A percentile compares a stretch with the other conserved stretches of the same genome.
phyloP scores from a whole-genome alignment of 2,329 filamentous ascomycete genomes.

The Beauveria caledonica region DNA sequence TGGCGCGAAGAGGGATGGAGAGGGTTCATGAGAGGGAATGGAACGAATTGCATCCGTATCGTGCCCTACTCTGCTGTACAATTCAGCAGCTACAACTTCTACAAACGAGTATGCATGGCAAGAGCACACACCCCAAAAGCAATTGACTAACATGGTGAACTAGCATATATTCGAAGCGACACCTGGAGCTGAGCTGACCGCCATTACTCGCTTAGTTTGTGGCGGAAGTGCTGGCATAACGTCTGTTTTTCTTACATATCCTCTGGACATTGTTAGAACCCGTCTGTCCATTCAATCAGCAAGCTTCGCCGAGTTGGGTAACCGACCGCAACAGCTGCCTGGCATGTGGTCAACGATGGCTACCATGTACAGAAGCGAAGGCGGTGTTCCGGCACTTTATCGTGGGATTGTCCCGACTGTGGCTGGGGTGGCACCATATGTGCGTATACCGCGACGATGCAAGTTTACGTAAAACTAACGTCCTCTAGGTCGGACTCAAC shows the following conservation, averaged over 20 bases:
- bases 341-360: constrained; percentile 86
- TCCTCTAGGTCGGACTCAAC: constrained; percentile 75
- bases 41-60: constrained; percentile 96
- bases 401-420: constrained; percentile 90
- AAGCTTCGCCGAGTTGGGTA: constrained; percentile 74
- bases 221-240: constrained; percentile 90
- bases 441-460: constrained; percentile 27
- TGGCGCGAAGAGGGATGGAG: constrained; percentile 95
- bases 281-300: constrained; percentile 94
- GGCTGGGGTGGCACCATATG: constrained; percentile 91
- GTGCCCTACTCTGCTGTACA: constrained; percentile 97
- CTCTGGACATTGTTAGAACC: constrained; percentile 93
- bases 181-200: constrained; percentile 64
- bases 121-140: constrained; percentile 1
- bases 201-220: constrained; percentile 72
- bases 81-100: constrained; percentile 96
- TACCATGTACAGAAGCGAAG: constrained; percentile 85
- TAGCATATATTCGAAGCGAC: constrained; percentile 67
- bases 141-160: constrained; percentile 8
- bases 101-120: constrained; percentile 67
- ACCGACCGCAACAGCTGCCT: constrained; percentile 59
- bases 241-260: constrained; percentile 90
- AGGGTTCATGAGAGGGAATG: constrained; percentile 96
- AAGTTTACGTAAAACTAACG: constrained; percentile 12
- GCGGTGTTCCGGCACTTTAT: constrained; percentile 79